Base-by-base conservation (phyloP, 2,329 filamentous ascomycete species). In the Karstenula rhodostoma region DNA sequence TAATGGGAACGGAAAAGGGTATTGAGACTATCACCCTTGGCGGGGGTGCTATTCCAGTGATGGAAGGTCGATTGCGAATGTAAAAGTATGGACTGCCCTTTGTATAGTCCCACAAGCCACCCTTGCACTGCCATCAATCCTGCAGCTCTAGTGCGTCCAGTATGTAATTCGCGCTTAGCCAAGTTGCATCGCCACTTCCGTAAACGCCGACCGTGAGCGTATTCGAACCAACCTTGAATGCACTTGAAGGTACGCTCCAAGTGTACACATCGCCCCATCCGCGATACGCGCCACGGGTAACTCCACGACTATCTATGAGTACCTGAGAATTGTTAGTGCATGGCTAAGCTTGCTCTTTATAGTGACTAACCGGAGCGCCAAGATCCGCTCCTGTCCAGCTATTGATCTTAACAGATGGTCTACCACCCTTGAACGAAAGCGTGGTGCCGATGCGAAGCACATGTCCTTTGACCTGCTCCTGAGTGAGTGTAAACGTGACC, bases 11-110 rank as follows among this genome's bases (percentile, higher is more conserved):
- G 53, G 63, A 67, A 23, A 66, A 73, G n/a, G 67, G 71, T 4
- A 74, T 84, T 22, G 73, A 79, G 59, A 74, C 69, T 42, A 67
- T 83, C n/a, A 74, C 76, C 59, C 74, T 85, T 50, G 77, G 75
- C 61, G 81, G 81, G 32, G 75, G 68, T 57, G 78, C 81, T 17
- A 77, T 83, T 17, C 70, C 76, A 63, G 78, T 83, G 7, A 77
- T 77, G 72, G 65, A 74, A 55, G 74, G 74, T 25, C 64, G 65
- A 40, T 58, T 75, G 59, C 66, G 61, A 29, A 59, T 73, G 44
- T 72, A 56, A 69, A 40, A 25, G 43, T 32, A 32, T 32, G 8
- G 29, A 32, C 29, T 32, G 8, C 7, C 2, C 8, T 32, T 32
- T 32, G 4, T 5, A 6, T 6, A 9, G 4, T 32, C 12, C 29